Percentiles rank a stretch among this genome's conserved stretches.
phyloP scores from a whole-genome alignment of 495 filamentous ascomycete species.

The Alectoria sarmentosa region DNA sequence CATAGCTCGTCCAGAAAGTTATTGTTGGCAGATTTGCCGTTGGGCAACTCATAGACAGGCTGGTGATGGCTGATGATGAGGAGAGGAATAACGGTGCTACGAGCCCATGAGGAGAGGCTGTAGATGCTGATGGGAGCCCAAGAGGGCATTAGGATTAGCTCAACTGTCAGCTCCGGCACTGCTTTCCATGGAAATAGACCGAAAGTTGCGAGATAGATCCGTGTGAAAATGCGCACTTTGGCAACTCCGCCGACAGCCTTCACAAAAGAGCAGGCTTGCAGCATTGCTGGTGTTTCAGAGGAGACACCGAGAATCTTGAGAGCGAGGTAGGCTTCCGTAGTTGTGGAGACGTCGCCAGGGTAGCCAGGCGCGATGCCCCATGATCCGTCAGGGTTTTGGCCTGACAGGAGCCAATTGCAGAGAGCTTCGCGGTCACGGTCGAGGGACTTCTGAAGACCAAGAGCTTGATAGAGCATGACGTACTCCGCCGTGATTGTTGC shows the following conservation, averaged over 20 bases:
- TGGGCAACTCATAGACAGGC: slow-evolving; percentile 34
- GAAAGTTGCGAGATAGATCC: slow-evolving; percentile 37
- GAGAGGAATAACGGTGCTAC: slow-evolving; percentile 33
- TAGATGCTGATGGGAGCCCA: slow-evolving; percentile 36
- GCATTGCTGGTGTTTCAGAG: slow-evolving; percentile 25
- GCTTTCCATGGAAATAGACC: slow-evolving; percentile 38
- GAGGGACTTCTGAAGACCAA: slow-evolving; percentile 24
- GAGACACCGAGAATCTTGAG: slow-evolving; percentile 34
- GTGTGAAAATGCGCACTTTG: slow-evolving; percentile 34
- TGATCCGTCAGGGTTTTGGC: slow-evolving; percentile 35
- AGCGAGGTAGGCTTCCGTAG: slow-evolving; percentile 37
- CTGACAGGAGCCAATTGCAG: slow-evolving; percentile 24
- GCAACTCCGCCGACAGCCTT: slow-evolving; percentile 33
- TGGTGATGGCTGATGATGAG: slow-evolving; percentile 33
- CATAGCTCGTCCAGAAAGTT: slow-evolving; percentile 39
- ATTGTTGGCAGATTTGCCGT: slow-evolving; percentile 28
- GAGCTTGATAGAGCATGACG: slow-evolving; percentile 31
- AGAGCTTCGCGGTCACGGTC: slow-evolving; percentile 18
- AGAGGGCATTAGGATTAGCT: slow-evolving; percentile 33
- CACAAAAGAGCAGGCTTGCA: slow-evolving; percentile 29
- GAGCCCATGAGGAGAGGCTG: slow-evolving; percentile 34
- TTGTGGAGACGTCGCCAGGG: slow-evolving; percentile 35
- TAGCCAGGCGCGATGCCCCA: slow-evolving; percentile 35
- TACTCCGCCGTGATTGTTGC: slow-evolving; percentile 35
- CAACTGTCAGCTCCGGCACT: slow-evolving; percentile 36